phyloP scores from a whole-genome alignment of 163 green algal species.

The Scenedesmus sp. region DNA sequence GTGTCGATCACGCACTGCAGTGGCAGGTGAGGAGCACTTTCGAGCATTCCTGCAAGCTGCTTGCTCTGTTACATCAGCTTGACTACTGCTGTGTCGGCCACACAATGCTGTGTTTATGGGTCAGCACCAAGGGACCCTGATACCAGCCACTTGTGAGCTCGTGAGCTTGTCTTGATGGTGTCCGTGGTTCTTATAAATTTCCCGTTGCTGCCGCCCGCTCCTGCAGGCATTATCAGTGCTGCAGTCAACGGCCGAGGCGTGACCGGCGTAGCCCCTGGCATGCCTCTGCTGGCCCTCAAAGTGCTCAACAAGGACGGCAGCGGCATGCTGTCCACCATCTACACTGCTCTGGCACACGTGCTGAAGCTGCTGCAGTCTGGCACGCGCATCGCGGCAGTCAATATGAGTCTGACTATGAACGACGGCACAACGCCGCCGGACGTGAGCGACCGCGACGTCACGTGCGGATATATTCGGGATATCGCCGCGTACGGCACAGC shows the following conservation, averaged over 20 bases:
- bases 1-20: too few relatives aligned
- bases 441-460: background rate
- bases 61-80: too few relatives aligned
- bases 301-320: background rate
- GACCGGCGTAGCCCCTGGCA: constrained; percentile 24
- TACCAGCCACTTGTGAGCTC: too few relatives aligned
- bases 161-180: too few relatives aligned
- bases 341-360: background rate
- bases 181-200: too few relatives aligned
- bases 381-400: background rate
- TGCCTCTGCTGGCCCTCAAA: constrained; percentile 38
- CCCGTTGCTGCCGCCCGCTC: background rate
- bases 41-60: too few relatives aligned
- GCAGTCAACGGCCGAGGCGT: constrained; percentile 24
- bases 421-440: background rate
- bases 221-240: constrained; percentile 29
- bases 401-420: background rate
- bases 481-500: constrained; percentile 18
- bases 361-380: background rate
- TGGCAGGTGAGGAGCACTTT: too few relatives aligned
- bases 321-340: constrained; percentile 3
- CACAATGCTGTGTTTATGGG: too few relatives aligned
- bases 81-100: too few relatives aligned
- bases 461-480: background rate
- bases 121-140: too few relatives aligned